Base-by-base conservation (phyloP, 768 basidiomycete species). In the Neoboletus brunneissimus region DNA sequence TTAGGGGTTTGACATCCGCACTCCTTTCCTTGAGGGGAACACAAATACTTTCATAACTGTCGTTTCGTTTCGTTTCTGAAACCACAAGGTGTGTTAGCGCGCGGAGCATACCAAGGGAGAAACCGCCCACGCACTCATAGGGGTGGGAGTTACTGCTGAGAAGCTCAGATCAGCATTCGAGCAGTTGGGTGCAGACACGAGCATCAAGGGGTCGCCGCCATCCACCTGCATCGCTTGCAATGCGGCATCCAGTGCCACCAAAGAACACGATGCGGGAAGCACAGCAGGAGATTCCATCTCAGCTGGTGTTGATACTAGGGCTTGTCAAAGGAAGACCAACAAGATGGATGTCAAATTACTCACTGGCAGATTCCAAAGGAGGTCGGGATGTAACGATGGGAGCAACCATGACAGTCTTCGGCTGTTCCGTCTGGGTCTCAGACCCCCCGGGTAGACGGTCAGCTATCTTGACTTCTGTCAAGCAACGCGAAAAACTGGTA, bases 211-310 rank as follows among this genome's bases (percentile, higher is more conserved):
- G 43, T 49, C 40, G 25, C 60, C 49, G 2, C 22, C 43, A 8
- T 54, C 43, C 3, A 25, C n/a, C 15, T 34, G 20, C 53, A 51
- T 61, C 27, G 27, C 45, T 46, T 55, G 44, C 20, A 64, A 42
- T 5, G 58, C 51, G 7, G 42, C 53, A 38, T 67, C 64, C 22
- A 67, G 53, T 18, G 49, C n/a, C 31, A 27, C 41, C 2, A 67
- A 23, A 9, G 65, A 65, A 38, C 49, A 57, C 18, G 64, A 67
- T 23, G 50, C 20, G 5, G 53, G 20, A 8, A 61, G 40, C 4
- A 23, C 32, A 22, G 37, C 15, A 15, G 34, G n/a, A 25, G 29
- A 2, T 22, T 20, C 41, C 41, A 38, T 51, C 48, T 45, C 43
- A n/a, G 58, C 42, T 27, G 18, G 18, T 32, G 13, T 48, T 47